Evolutionary conservation across 495 filamentous ascomycete species (phyloP).

Genomic region (Jackrogersella minutella): DNA sequence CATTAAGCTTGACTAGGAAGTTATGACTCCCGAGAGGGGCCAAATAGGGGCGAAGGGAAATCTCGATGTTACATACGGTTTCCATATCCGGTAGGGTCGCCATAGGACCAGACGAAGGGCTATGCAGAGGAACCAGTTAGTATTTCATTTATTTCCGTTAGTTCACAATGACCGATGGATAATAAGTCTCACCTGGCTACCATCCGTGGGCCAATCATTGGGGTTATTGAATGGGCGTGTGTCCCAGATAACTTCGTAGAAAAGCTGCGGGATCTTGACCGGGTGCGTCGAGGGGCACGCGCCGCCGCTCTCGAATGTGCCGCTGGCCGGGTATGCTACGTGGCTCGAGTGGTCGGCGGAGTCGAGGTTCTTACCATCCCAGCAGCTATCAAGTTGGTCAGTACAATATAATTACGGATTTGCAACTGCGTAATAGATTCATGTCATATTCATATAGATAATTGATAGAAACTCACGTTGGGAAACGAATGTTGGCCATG

Average conservation of each 20-base stretch:
- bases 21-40: too few relatives aligned
- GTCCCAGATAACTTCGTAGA: constrained; percentile 51
- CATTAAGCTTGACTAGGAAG: too few relatives aligned
- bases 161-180: too few relatives aligned
- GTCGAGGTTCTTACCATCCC: constrained; percentile 48
- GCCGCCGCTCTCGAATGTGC: constrained; percentile 49
- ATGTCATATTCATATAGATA: not conserved
- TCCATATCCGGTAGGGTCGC: constrained; percentile 49
- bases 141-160: too few relatives aligned
- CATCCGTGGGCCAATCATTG: constrained; percentile 53
- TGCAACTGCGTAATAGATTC: not conserved
- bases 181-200: too few relatives aligned
- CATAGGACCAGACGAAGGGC: constrained; percentile 56
- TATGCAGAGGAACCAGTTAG: too few relatives aligned
- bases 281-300: constrained; percentile 48
- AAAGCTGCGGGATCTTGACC: constrained; percentile 49
- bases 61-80: too few relatives aligned
- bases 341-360: constrained; percentile 49
- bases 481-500: constrained; percentile 49
- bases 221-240: constrained; percentile 49
- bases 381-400: constrained; percentile 33
- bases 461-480: constrained; percentile 34
- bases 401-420: not conserved
- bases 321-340: constrained; percentile 48
- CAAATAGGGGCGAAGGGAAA: too few relatives aligned